phyloP scores from a whole-genome alignment of 2,329 filamentous ascomycete species.

The Cytospora piceicola region DNA sequence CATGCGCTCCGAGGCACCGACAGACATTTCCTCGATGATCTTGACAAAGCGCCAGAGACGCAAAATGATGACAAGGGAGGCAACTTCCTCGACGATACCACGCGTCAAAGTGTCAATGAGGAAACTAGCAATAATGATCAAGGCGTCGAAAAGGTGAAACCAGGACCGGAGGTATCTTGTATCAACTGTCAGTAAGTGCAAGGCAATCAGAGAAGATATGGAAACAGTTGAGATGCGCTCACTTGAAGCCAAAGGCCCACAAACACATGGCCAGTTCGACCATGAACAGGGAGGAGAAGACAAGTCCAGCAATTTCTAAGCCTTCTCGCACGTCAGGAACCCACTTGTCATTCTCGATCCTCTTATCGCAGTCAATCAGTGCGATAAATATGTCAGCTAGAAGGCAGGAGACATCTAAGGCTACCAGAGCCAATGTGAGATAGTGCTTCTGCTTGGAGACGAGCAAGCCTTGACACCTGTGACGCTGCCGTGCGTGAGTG shows the following conservation, averaged over 20 bases:
- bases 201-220: neutral
- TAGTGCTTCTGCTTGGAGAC: slow-evolving; percentile 47
- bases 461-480: slow-evolving; percentile 21
- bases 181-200: neutral
- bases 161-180: slow-evolving; percentile 58
- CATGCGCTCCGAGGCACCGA: slow-evolving; percentile 65
- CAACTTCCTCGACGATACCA: slow-evolving; percentile 65
- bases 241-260: slow-evolving; percentile 65
- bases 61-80: slow-evolving; percentile 67
- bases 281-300: slow-evolving; percentile 68
- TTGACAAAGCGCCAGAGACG: slow-evolving; percentile 72
- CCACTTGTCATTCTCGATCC: slow-evolving; percentile 46
- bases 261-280: slow-evolving; percentile 61
- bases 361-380: slow-evolving; percentile 53
- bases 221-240: slow-evolving; percentile 36
- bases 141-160: slow-evolving; percentile 68
- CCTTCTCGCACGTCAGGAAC: slow-evolving; percentile 42
- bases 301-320: slow-evolving; percentile 57
- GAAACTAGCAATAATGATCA: slow-evolving; percentile 65
- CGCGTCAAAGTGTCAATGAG: slow-evolving; percentile 63
- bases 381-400: slow-evolving; percentile 53
- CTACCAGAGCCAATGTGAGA: slow-evolving; percentile 48
- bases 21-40: slow-evolving; percentile 69
- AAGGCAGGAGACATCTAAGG: slow-evolving; percentile 51
- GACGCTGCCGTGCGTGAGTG: slow-evolving; percentile 16